phyloP scores from a whole-genome alignment of 129 eudicot species.

The Logfia minima region DNA sequence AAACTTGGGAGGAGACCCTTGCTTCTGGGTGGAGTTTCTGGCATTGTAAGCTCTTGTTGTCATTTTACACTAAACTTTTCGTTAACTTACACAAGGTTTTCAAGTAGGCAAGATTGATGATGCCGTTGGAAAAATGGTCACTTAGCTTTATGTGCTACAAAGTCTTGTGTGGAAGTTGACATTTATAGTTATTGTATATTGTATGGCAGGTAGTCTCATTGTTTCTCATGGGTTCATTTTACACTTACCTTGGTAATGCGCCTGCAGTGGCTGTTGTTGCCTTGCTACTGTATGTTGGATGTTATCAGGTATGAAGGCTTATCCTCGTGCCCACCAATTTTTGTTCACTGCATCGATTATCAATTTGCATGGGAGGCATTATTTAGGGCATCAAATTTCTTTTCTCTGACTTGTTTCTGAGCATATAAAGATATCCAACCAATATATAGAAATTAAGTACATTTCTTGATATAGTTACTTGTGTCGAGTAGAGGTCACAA shows the following conservation, averaged over 20 bases:
- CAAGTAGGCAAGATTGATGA: conserved; percentile 1
- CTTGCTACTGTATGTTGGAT: conserved; percentile 85
- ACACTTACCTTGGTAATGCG: conserved; percentile 63
- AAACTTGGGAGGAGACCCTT: conserved; percentile 95
- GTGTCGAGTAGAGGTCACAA: neutral
- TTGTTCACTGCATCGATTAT: neutral
- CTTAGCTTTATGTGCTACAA: conserved; percentile 4
- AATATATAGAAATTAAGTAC: neutral
- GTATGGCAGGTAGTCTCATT: conserved; percentile 64
- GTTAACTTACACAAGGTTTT: neutral
- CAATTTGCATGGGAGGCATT: neutral
- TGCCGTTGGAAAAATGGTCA: neutral
- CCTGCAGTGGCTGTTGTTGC: conserved; percentile 84
- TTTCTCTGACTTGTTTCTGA: neutral
- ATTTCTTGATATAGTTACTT: neutral
- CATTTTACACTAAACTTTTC: conserved; percentile 3
- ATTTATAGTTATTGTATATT: conserved; percentile 3
- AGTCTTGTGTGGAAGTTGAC: neutral
- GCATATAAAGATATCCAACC: neutral
- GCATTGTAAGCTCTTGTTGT: conserved; percentile 57
- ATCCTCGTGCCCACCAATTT: neutral
- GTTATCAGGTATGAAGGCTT: conserved; percentile 74
- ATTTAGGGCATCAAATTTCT: neutral
- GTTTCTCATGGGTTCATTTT: conserved; percentile 89
- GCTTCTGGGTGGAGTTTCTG: conserved; percentile 94